Evolutionary conservation across 78 protist species (phyloP), one percentile per base, ranked within the genome.

Genomic region (Tieghemostelium lacteum): DNA sequence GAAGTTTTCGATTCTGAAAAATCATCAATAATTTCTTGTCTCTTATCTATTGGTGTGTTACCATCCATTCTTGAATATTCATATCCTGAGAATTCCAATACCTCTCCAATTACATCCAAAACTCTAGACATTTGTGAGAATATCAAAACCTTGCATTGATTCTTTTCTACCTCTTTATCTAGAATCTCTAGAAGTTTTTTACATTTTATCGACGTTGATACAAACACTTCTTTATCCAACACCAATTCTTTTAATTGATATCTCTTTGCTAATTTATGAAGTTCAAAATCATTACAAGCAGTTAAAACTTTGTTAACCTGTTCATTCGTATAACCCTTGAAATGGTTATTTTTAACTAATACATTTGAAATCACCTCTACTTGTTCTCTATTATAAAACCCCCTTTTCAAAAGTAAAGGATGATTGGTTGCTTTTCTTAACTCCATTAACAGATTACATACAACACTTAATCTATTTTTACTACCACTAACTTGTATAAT

Each of bases 61-160:
- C 99, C 99, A 85, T 99, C 99, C 37, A 99, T 75, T 0, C 99
- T 95, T 22, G 97, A 60, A 71, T 98, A 98, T 10, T 93, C 75
- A 78, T 86, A 74, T 14, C 96, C 98, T 57, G 92, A 72, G 55
- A 95, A 54, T 42, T 33, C 36, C 42, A 98, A 72, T 77, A 97
- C 98, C 16, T 6, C 28, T 94, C 98, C 99, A 29, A 98, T 94
- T 2, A 98, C 66, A 85, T 98, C 98, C 34, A 98, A 94, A 97
- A 98, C 95, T 36, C 70, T 64, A 19, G 98, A 83, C 98, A 96
- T 96, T 85, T 98, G 98, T 2, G 98, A 92, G 76, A 98, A 98
- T 52, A 97, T 96, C 33, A 96, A 72, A 0, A 33, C 78, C 26
- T 92, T 73, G 63, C 96, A 98, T 20, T 98, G 96, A 0, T 45